Conservation (phyloP, 805 yeast genomes). For the Schizosaccharomyces osmophilus region DNA sequence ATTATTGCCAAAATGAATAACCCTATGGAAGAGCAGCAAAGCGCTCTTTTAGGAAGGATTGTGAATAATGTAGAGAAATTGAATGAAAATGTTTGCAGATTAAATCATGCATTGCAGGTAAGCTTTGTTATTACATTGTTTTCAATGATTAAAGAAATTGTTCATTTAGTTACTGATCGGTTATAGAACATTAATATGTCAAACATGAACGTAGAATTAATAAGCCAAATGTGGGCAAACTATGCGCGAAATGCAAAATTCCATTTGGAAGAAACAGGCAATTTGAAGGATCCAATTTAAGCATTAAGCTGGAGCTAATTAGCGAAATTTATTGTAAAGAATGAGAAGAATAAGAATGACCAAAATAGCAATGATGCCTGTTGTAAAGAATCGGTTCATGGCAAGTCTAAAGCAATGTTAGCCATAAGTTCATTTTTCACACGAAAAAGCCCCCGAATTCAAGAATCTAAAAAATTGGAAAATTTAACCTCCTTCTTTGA, state of each 20-base stretch:
- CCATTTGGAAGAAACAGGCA: constrained; percentile 40
- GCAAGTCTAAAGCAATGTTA: constrained; percentile 29
- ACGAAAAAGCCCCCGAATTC: neutral
- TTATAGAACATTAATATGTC: constrained; percentile 29
- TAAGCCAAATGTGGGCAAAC: constrained; percentile 58
- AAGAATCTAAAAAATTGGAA: neutral
- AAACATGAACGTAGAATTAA: constrained; percentile 44
- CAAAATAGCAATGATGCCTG: constrained; percentile 74
- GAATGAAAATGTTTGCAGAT: constrained; percentile 41
- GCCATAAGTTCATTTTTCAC: no score
- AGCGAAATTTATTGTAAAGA: constrained; percentile 46
- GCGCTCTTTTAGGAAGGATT: constrained; percentile 50
- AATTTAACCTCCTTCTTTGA: neutral
- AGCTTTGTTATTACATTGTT: constrained; percentile 4
- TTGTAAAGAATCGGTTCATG: constrained; percentile 71
- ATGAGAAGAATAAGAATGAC: constrained; percentile 62
- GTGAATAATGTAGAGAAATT: constrained; percentile 47
- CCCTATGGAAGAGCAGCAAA: constrained; percentile 66
- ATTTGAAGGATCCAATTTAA: constrained; percentile 16
- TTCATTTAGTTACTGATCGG: no score
- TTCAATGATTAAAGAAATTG: neutral
- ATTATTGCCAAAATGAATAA: constrained; percentile 26
- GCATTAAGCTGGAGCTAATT: neutral
- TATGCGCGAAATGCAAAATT: constrained; percentile 47
- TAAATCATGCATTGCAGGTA: constrained; percentile 35